Evolutionary conservation across 192 early-diverging fungal species (phyloP).

Genomic region (Entrophospora sp.): DNA sequence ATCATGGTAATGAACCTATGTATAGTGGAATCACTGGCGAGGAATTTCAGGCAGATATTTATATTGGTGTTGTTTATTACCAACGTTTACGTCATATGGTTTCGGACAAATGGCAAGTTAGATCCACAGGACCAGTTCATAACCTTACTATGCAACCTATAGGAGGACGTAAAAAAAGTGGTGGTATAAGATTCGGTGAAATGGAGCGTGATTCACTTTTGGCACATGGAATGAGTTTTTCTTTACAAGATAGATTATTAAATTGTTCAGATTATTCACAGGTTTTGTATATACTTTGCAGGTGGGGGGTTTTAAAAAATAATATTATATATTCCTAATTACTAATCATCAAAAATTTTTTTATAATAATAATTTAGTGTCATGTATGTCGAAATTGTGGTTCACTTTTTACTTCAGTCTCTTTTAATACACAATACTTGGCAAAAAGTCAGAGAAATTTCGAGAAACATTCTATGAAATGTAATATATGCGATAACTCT

Average conservation of each 20-base stretch:
- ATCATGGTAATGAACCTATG: slow-evolving; percentile 97
- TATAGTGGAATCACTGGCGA: slow-evolving; percentile 93
- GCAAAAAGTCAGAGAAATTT: slow-evolving; percentile 27
- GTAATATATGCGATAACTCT: slow-evolving; percentile 63
- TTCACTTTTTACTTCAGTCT: slow-evolving; percentile 72
- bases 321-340: not conserved
- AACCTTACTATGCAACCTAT: slow-evolving; percentile 92
- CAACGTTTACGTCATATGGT: slow-evolving; percentile 99
- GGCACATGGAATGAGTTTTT: slow-evolving; percentile 89
- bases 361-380: no score
- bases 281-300: slow-evolving; percentile 12
- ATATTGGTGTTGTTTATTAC: slow-evolving; percentile 97
- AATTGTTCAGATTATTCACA: slow-evolving; percentile 97
- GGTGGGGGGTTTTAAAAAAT: not conserved
- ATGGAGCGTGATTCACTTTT: slow-evolving; percentile 98
- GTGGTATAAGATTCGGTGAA: slow-evolving; percentile 97
- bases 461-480: slow-evolving; percentile 47
- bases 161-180: slow-evolving; percentile 90
- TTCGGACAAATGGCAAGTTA: slow-evolving; percentile 99
- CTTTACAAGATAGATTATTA: slow-evolving; percentile 94
- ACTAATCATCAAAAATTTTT: not conserved
- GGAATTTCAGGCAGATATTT: slow-evolving; percentile 97
- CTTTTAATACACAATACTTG: slow-evolving; percentile 34
- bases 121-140: slow-evolving; percentile 92
- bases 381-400: slow-evolving; percentile 84